Base-by-base conservation (phyloP, 2,329 filamentous ascomycete species). In the Aspergillus proliferans region DNA sequence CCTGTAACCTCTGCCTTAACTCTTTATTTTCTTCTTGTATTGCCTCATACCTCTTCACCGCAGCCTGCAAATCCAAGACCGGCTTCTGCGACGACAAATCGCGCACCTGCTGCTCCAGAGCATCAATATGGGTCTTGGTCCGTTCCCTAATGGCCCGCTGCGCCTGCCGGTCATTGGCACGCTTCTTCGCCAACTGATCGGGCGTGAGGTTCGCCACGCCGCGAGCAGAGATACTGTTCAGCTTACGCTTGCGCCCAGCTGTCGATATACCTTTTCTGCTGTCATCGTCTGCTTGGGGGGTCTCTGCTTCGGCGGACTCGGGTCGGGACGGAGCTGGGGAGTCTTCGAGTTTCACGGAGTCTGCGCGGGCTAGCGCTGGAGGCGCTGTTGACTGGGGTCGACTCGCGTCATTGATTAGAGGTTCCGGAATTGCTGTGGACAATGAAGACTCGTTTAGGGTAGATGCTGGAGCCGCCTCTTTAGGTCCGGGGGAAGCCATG, bases 81-180 rank as follows among this genome's bases (percentile, higher is more conserved):
- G 88, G 88, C 67, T 91, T 84, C 70, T 89, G 86, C 49, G 80
- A 85, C 49, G 87, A 87, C 57, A 94, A 77, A 53, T 92, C 86
- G 48, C 80, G 76, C 52, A 94, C 90, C 53, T 81, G 78, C 52
- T 76, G 77, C 67, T 93, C 86, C 51, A 93, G 75, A 6, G 71
- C 73, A 64, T 92, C 87, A 58, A 93, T 93, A 67, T 87, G 86
- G 50, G 83, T 81, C 71, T 85, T 88, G 24, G 88, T 93, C 48
- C 88, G 82, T 71, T 92, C 87, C 39, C 88, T 80, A 51, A 94
- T 93, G 36, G 87, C 88, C 44, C 88, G 81, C 67, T 95, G 88
- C 26, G 88, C 89, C 68, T 94, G 88, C 50, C 88, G 84, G 66
- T 94, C 88, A 79, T 95, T 95, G 62, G 88, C 88, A 55, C 91